Conservation (phyloP, 345 rosid species). For the sweet orange (Citrus sinensis) region DNA sequence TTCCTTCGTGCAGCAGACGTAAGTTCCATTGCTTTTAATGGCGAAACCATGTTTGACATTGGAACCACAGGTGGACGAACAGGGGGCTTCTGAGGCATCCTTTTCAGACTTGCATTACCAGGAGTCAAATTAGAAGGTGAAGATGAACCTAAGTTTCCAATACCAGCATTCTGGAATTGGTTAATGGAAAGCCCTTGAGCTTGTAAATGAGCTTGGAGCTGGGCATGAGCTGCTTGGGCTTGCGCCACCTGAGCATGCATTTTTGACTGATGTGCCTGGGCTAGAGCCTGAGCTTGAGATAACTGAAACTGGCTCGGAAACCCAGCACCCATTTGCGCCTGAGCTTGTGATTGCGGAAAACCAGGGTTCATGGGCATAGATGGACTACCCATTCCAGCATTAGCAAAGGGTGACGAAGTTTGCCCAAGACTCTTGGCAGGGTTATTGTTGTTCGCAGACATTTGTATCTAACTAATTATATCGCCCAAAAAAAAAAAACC, state of each 20-base stretch:
- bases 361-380: constrained; percentile 51
- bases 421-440: constrained; percentile 61
- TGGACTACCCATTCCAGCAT: constrained; percentile 62
- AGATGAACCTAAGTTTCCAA: constrained; percentile 64
- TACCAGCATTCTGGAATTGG: constrained; percentile 51
- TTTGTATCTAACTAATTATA: constrained; percentile 9
- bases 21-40: constrained; percentile 77
- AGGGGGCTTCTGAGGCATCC: constrained; percentile 70
- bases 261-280: constrained; percentile 45
- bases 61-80: constrained; percentile 75
- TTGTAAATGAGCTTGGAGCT: constrained; percentile 78
- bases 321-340: constrained; percentile 46
- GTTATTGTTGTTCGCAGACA: constrained; percentile 63
- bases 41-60: constrained; percentile 52
- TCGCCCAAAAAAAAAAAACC: background rate
- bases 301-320: constrained; percentile 70
- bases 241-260: constrained; percentile 48
- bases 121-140: constrained; percentile 65
- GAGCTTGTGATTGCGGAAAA: constrained; percentile 53
- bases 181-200: constrained; percentile 60
- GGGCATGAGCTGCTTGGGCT: constrained; percentile 68
- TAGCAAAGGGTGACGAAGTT: constrained; percentile 71
- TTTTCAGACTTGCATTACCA: constrained; percentile 50
- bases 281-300: constrained; percentile 64
- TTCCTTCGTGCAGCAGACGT: constrained; percentile 74